Evolutionary conservation across 176 grass and related monocot species (phyloP).

Genomic region (Carex cristatella): DNA sequence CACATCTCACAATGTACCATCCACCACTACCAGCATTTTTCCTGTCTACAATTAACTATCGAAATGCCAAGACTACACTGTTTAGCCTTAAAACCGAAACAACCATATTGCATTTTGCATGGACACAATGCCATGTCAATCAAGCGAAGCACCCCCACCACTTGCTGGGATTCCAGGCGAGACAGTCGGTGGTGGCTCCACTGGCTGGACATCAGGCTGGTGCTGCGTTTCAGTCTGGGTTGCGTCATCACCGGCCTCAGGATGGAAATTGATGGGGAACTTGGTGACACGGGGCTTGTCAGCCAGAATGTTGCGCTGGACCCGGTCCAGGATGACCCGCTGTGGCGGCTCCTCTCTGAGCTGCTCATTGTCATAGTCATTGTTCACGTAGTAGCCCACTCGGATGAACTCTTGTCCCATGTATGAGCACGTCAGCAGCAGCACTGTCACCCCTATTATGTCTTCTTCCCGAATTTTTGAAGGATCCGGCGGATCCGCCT

Average conservation of each 20-base stretch:
- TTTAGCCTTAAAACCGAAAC: not conserved
- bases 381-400: slow-evolving; percentile 98
- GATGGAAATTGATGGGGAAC: slow-evolving; percentile 98
- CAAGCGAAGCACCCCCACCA: slow-evolving; percentile 20
- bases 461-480: slow-evolving; percentile 91
- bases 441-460: slow-evolving; percentile 92
- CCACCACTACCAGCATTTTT: slow-evolving; percentile 23
- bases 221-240: slow-evolving; percentile 40
- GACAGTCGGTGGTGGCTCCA: slow-evolving; percentile 37
- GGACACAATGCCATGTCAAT: slow-evolving; percentile 19
- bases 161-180: slow-evolving; percentile 39
- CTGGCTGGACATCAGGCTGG: slow-evolving; percentile 24
- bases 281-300: slow-evolving; percentile 98
- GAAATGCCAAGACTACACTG: not conserved
- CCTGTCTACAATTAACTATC: slow-evolving; percentile 6
- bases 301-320: slow-evolving; percentile 90
- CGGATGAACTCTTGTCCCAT: slow-evolving; percentile 97
- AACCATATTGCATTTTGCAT: not conserved
- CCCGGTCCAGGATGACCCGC: slow-evolving; percentile 60
- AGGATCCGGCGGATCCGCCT: slow-evolving; percentile 94
- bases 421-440: slow-evolving; percentile 91
- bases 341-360: slow-evolving; percentile 83
- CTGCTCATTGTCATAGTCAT: slow-evolving; percentile 92
- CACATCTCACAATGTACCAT: not conserved
- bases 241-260: slow-evolving; percentile 54